phyloP scores from a whole-genome alignment of 2,329 filamentous ascomycete species.

The Fusarium fujikuroi region DNA sequence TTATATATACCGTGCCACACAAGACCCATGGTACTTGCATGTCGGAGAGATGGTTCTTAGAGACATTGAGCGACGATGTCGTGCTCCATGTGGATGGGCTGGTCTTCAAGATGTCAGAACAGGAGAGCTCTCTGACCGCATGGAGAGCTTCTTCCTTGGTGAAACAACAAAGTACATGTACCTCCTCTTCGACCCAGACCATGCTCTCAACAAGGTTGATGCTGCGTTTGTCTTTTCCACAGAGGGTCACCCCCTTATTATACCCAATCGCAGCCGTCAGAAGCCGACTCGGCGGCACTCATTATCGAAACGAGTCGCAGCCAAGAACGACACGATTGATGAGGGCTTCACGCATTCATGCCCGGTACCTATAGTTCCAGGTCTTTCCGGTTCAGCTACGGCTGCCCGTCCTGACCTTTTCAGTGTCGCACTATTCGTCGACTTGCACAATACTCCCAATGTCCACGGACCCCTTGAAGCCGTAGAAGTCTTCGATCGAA shows the following conservation, averaged over 20 bases:
- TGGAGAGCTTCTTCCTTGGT: conserved; percentile 98
- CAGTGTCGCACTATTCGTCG: conserved; percentile 86
- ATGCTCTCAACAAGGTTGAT: conserved; percentile 89
- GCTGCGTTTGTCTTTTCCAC: conserved; percentile 93
- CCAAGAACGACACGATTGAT: conserved; percentile 53
- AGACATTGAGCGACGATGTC: conserved; percentile 89
- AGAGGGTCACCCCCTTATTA: conserved; percentile 91
- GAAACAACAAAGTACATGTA: conserved; percentile 98
- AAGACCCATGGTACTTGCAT: conserved; percentile 95
- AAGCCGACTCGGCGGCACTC: conserved; percentile 8
- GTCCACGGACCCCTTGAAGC: conserved; percentile 60
- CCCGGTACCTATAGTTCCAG: conserved; percentile 66
- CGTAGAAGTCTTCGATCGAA: conserved; percentile 56
- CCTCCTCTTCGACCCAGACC: conserved; percentile 84
- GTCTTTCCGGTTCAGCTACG: conserved; percentile 80
- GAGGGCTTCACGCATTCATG: conserved; percentile 69
- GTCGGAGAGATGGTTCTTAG: conserved; percentile 94
- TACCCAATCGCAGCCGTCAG: conserved; percentile 64
- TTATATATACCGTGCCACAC: conserved; percentile 92
- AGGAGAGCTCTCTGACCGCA: conserved; percentile 89
- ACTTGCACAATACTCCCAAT: conserved; percentile 80
- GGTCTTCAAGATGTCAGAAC: conserved; percentile 84
- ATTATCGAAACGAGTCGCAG: conserved; percentile 18
- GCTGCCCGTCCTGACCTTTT: conserved; percentile 85
- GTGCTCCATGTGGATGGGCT: conserved; percentile 92